Base-by-base conservation (phyloP, 2,329 filamentous ascomycete genomes). In the Penicillium sp. region DNA sequence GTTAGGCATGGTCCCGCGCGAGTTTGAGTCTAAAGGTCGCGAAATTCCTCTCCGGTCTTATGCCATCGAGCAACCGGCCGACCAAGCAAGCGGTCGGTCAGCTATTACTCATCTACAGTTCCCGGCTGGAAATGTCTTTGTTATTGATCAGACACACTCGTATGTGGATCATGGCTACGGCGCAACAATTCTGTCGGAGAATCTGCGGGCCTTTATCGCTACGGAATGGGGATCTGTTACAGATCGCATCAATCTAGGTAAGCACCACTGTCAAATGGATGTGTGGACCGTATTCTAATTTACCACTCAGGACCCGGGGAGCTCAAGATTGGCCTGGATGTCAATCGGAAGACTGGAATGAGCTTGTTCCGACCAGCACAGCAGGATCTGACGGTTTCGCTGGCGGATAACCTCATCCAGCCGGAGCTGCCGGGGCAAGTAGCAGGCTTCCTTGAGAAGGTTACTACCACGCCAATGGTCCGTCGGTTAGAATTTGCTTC, bases 171-270 rank as follows among this genome's bases (percentile, higher is more conserved):
- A 82, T 37, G 85, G 85, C 31, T 77, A 81, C 31, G 79, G 85
- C 1, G 82, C 84, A 2, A 90, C 89, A 0, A 86, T 95, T 26
- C 80, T 92, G 51, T 90, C 90, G 0, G 88, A 94, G 66, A 84
- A 83, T 63, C 76, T 96, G 58, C 85, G 91, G 26, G 81, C 95
- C 18, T 82, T 95, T 51, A 80, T 90, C 29, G 86, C 91, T 54
- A 90, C 89, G 61, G 84, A 88, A 57, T 85, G 87, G 62, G 90
- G 91, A 47, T 90, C 87, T 41, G 79, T 95, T 15, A 90, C 89
- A 2, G 92, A 97, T 73, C 85, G 92, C 35, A 81, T 96, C 67
- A 96, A 96, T 63, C 80, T 95, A 51, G 79, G 81, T 79, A 75
- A 70, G 75, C 37, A 54, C 25, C 31, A 26, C 20, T 50, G 14